Base-by-base conservation (phyloP, 2,329 filamentous ascomycete species). In the Clarireedia paspali region DNA sequence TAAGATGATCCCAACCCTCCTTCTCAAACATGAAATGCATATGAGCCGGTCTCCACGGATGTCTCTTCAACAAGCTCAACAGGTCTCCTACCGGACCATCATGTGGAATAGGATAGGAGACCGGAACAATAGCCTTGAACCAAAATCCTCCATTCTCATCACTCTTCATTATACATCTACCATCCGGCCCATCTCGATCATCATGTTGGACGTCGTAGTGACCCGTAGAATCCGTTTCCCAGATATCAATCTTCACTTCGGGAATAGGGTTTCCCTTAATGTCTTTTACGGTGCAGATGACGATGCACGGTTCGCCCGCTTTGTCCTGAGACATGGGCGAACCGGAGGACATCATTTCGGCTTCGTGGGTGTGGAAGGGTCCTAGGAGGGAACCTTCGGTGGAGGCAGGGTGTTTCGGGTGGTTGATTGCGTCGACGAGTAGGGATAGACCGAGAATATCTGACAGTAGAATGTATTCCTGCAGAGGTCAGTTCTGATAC, bases 1-100 rank as follows among this genome's bases (percentile, higher is more conserved):
- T 86, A 64, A 95, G 72, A 68, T 86, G 81, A 74, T 95, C 89
- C 73, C 81, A 91, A 0, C 88, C 87, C 36, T 77, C 71, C 75
- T 89, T 91, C 68, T 85, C 82, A 72, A 95, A 91, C 88, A 95
- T 94, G 66, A 94, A 94, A 70, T 94, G 89, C 77, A 92, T 81
- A 70, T 94, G 89, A 20, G 84, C 81, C 1, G 89, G 89, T 52
- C 89, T 74, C 74, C 83, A 91, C 55, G 83, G 83, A 72, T 94
- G 89, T n/a, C 89, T 75, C n/a, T 79, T 77, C 64, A 94, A 68
- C 65, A 73, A 70, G 67, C 75, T 73, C 64, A 94, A 72, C 62
- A 94, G 68, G 70, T 83, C 81, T 0, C 89, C 91, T 1, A 95
- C 89, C 0, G 91, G 90, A 7, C 88, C 89, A 71, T 95, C 89